Conservation (phyloP, 2,329 filamentous ascomycete species). For the Chaetomiaceae sp. region DNA sequence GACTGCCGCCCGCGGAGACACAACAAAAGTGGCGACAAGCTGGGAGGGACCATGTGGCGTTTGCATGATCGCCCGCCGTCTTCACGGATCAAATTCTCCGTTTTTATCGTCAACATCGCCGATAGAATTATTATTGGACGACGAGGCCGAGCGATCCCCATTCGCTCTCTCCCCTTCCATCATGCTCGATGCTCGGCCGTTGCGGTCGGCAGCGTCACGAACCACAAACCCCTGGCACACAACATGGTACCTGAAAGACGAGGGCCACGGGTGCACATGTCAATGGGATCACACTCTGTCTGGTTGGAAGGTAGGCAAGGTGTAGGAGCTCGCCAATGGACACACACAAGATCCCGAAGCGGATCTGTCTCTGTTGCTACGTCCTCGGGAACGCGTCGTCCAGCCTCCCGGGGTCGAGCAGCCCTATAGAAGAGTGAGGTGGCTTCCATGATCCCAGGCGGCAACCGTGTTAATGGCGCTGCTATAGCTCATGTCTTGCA, state of each 20-base stretch:
- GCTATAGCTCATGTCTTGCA: no score
- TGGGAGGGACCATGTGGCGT: slow-evolving; percentile 3
- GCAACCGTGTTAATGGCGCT: not conserved
- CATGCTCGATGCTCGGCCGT: slow-evolving; percentile 9
- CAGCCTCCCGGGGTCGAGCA: not conserved
- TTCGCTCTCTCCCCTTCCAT: not conserved
- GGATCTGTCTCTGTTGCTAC: not conserved
- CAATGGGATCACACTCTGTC: not conserved
- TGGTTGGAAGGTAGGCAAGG: no score
- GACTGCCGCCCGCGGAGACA: no score
- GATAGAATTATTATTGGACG: not conserved
- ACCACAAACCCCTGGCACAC: slow-evolving; percentile 2
- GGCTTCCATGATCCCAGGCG: not conserved
- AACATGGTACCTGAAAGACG: not conserved
- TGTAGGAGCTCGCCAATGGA: no score
- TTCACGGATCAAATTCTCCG: not conserved
- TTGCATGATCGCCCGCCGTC: slow-evolving; percentile 7
- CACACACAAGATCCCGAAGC: no score
- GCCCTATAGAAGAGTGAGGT: slow-evolving; percentile 1
- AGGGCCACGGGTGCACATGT: not conserved
- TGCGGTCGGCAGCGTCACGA: slow-evolving; percentile 7
- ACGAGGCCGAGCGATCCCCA: not conserved
- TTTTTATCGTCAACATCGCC: not conserved
- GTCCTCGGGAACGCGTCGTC: not conserved
- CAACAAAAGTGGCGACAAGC: slow-evolving; percentile 7